Evolutionary conservation across 495 filamentous ascomycete genomes (phyloP), one percentile per base, ranked within the genome.

Genomic region (Chaetomidium leptoderma): DNA sequence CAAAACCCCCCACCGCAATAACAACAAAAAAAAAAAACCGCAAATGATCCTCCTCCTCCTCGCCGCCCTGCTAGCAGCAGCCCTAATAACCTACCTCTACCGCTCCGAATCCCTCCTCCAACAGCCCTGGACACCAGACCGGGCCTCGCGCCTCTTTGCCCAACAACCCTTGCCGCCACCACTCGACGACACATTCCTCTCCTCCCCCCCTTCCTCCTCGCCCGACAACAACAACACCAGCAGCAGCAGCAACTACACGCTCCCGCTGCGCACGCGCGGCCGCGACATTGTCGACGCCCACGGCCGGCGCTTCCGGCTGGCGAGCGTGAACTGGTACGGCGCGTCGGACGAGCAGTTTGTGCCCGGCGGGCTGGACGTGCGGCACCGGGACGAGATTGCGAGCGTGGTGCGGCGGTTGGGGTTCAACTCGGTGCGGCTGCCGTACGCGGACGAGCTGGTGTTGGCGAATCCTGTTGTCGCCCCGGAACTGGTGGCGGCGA

Each of bases 271-370:
- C 37, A 80, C 81, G 2, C 58, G 68, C 21, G 81, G 81, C 6
- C 73, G 83, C 24, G 62, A 84, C 55, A 72, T 86, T n/a, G 71
- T 83, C 30, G 82, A 86, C 65, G 64, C 76, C 4, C 60, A 71
- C 7, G 77, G 74, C 26, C 68, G 70, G 33, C 73, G 78, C 29
- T 77, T 81, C 64, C 82, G 82, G 66, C 73, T 86, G 13, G 71
- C 79, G 16, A 80, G 76, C 26, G 70, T 86, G 63, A 86, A 86
- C 66, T 86, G 83, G 83, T 86, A 85, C 62, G 82, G 83, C 17
- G 82, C 74, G 11, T 81, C 77, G 58, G 82, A 86, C 58, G 76
- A 81, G 69, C 64, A 79, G 24, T 84, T 80, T 66, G 75, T 85
- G n/a, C 79, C 79, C 6, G 78, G 79, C 14, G 83, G 82, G 9